Base-by-base conservation (phyloP, 78 protist species). In the Monosiga brevicollis region DNA sequence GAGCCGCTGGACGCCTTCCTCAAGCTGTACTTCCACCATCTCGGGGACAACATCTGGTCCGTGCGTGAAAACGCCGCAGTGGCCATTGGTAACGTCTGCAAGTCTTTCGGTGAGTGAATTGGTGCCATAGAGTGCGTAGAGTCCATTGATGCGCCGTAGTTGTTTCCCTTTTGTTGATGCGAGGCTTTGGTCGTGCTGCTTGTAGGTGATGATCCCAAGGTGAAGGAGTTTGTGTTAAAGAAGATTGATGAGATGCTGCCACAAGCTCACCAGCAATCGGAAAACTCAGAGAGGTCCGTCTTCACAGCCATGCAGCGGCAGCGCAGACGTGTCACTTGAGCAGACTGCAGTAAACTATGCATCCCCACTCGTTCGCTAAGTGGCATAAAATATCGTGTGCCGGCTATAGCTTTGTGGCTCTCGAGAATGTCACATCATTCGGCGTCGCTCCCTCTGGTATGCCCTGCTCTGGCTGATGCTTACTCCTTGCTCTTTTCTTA, bases 21-120 rank as follows among this genome's bases (percentile, higher is more conserved):
- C 38, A 32, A 54, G 6, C 54, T 70, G 38, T 79, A 1, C 29
- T 20, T 77, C 2, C 36, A 62, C 6, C 88, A 86, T 2, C n/a
- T 72, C 40, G 34, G 38, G 29, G 88, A 86, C 82, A 70, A 40
- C 62, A 76, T 86, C 24, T 25, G 55, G 39, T 38, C 54, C 70
- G 84, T 86, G 42, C 78, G 88, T 29, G 82, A 74, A 73, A 9
- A 86, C 54, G 80, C 82, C 34, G 83, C 83, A 2, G 80, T 73
- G 71, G 49, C 25, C n/a, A 20, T 25, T 32, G 3, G 36, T 23
- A 73, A 20, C 36, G 76, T 34, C 36, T 34, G 36, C 22, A 10
- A 25, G 41, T 73, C 36, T 73, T 3, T 34, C 10, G 36, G 20
- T 26, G 76, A 25, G 76, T 25, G 36, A 6, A 20, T 23, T 73